Base-by-base conservation (phyloP, 73 alveolate species). In the Effrenium voratum region DNA sequence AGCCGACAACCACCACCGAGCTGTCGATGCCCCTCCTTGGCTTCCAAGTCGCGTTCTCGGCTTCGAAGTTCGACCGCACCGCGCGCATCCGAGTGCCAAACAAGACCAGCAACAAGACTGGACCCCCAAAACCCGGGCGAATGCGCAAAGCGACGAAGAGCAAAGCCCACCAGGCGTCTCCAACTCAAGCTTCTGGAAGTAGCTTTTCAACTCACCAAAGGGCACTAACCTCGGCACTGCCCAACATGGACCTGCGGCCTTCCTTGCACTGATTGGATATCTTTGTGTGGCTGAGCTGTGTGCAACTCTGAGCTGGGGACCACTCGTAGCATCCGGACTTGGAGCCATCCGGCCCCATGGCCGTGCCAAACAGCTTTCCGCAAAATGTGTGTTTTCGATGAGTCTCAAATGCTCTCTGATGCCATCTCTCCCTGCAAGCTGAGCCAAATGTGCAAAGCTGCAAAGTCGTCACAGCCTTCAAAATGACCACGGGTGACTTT, bases 281-380 rank as follows among this genome's bases (percentile, higher is more conserved):
- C 73, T 0, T 12, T 19, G 15, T 55, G 68, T 19, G 68, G 68
- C n/a, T 28, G 68, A 28, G 15, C 68, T 55, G 32, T 19, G 68
- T 0, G 34, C 5, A 5, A 60, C 4, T 8, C 82, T 72, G 82
- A 72, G 82, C 30, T 0, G 44, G 50, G 0, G n/a, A 41, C 95
- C 95, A 87, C 84, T 87, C 95, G 30, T 87, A 87, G 30, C 84
- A 87, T 47, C 95, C 95, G 3, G 76, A 87, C 72, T 87, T 60
- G 70, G 95, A 77, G 57, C 44, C 59, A 2, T 76, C 84, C 40
- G 70, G 84, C 13, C 70, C 70, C 95, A 66, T 3, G 3, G 45
- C 49, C n/a, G n/a, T n/a, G n/a, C n/a, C n/a, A n/a, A n/a, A n/a
- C n/a, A n/a, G n/a, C n/a, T n/a, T n/a, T n/a, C n/a, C n/a, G n/a